Evolutionary conservation across 192 early-diverging fungal genomes (phyloP).

Genomic region (Rhizophagus prolifer): DNA sequence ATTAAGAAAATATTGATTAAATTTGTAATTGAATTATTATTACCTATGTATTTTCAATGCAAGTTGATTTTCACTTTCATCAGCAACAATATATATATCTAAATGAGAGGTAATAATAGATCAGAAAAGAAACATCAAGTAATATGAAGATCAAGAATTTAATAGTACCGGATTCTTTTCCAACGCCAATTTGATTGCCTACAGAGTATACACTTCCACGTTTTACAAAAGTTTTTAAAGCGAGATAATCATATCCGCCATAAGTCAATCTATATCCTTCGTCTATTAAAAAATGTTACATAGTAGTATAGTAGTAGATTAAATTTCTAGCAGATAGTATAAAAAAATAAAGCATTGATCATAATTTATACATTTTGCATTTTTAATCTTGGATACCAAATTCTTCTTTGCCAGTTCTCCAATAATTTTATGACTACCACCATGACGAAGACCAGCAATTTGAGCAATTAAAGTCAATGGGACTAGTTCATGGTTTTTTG

Average conservation of each 20-base stretch:
- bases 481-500: slow-evolving; percentile 98
- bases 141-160: background rate
- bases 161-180: slow-evolving; percentile 85
- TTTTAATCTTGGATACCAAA: slow-evolving; percentile 83
- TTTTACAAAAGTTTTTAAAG: slow-evolving; percentile 88
- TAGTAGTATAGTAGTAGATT: background rate
- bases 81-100: slow-evolving; percentile 96
- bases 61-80: slow-evolving; percentile 84
- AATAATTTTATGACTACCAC: slow-evolving; percentile 83
- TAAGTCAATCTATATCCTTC: slow-evolving; percentile 97
- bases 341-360: background rate
- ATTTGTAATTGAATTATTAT: background rate
- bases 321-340: slow-evolving; percentile 11
- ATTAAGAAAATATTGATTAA: background rate
- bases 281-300: slow-evolving; percentile 47
- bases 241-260: slow-evolving; percentile 99
- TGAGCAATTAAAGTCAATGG: slow-evolving; percentile 89
- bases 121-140: background rate
- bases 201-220: slow-evolving; percentile 88
- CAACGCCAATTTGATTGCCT: slow-evolving; percentile 99
- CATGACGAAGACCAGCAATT: slow-evolving; percentile 87
- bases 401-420: slow-evolving; percentile 87
- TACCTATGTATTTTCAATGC: slow-evolving; percentile 96
- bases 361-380: slow-evolving; percentile 65
- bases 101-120: background rate